phyloP scores from a whole-genome alignment of 345 rosid genomes.

The Isatis tinctoria region DNA sequence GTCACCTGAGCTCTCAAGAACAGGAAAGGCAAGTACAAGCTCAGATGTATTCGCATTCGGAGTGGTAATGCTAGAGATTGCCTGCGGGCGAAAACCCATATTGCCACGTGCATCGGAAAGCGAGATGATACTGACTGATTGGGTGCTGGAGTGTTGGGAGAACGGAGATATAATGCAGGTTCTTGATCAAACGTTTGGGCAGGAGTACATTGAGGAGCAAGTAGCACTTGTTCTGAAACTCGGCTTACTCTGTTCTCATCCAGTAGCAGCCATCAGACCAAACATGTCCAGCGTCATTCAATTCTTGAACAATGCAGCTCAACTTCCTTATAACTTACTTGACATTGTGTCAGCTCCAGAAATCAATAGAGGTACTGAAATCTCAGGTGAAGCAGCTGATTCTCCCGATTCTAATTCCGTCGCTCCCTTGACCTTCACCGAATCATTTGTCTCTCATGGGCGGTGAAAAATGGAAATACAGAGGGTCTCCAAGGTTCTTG shows the following conservation, averaged over 20 bases:
- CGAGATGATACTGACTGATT: conserved; percentile 14
- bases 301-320: not conserved
- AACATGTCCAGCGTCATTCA: conserved; percentile 9
- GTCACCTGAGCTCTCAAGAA: conserved; percentile 66
- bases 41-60: conserved; percentile 61
- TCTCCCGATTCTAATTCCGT: not conserved
- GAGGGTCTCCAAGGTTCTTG: not conserved
- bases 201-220: conserved; percentile 1
- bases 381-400: not conserved
- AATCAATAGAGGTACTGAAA: not conserved
- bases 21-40: conserved; percentile 56
- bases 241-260: conserved; percentile 19
- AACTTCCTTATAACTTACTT: conserved; percentile 23
- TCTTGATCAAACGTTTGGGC: conserved; percentile 5
- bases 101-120: not conserved
- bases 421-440: conserved; percentile 10
- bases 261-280: conserved; percentile 32
- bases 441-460: conserved; percentile 17
- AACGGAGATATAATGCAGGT: conserved; percentile 9
- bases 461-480: not conserved
- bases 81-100: conserved; percentile 32
- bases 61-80: conserved; percentile 59
- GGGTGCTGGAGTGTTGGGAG: conserved; percentile 23
- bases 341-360: not conserved
- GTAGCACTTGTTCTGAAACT: conserved; percentile 12